Evolutionary conservation across 768 basidiomycete species (phyloP).

Genomic region (Lyophyllum decastes): DNA sequence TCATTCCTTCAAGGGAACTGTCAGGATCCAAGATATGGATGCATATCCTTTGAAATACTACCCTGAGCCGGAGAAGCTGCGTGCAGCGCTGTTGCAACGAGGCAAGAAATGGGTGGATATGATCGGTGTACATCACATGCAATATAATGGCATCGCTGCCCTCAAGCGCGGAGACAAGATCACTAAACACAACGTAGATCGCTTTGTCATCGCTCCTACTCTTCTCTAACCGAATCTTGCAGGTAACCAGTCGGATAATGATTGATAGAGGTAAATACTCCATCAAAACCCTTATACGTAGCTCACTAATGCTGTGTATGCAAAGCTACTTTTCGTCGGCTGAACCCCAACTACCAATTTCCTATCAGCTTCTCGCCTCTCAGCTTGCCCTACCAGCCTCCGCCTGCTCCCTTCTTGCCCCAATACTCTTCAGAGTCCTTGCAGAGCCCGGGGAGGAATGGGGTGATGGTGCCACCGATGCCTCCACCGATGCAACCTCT

Average conservation of each 20-base stretch:
- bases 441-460: neutral
- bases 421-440: conserved; percentile 1
- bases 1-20: conserved; percentile 47
- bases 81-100: conserved; percentile 40
- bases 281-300: neutral
- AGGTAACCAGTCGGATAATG: conserved; percentile 64
- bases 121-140: conserved; percentile 56
- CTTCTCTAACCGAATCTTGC: neutral
- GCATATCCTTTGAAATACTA: conserved; percentile 58
- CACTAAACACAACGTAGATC: conserved; percentile 51
- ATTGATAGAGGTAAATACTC: conserved; percentile 49
- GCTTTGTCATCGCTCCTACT: neutral
- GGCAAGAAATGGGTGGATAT: conserved; percentile 58
- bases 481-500: neutral
- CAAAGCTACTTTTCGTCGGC: conserved; percentile 48
- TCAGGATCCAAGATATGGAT: conserved; percentile 50
- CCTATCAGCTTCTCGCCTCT: conserved; percentile 22
- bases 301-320: neutral
- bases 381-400: neutral
- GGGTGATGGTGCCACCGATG: neutral
- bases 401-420: too few species aligned
- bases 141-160: conserved; percentile 56
- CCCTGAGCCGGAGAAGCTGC: conserved; percentile 41
- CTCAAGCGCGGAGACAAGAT: conserved; percentile 33
- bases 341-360: conserved; percentile 52